Evolutionary conservation across 805 yeast species (phyloP), one percentile per base, ranked within the genome.

Genomic region (Suhomyces prunicola): DNA sequence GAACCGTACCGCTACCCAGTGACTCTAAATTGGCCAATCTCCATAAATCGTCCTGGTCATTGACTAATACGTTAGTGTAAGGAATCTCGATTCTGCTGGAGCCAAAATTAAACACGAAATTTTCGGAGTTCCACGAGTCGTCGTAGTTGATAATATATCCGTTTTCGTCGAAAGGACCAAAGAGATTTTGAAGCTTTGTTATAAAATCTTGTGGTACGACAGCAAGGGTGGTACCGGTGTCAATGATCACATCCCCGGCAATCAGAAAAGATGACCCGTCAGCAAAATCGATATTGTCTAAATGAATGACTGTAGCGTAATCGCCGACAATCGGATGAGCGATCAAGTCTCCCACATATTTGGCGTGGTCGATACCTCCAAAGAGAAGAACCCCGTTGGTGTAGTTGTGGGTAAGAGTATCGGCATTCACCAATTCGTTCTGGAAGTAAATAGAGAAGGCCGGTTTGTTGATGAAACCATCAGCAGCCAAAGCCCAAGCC

Each of bases 291-390:
- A 45, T 29, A 1, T 7, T 17, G n/a, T 29, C 24, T 5, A 45
- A 17, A 2, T 27, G 12, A 17, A 45, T 17, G 7, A 2, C 2
- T 12, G 8, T 19, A 1, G 26, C 7, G n/a, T n/a, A n/a, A 15
- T 2, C 8, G 29, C 8, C 9, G 15, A 19, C 6, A 3, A 76
- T 54, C 1, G 68, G 71, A 46, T 74, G 57, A 2, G 69, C 59
- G 24, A 56, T 57, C 55, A 78, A 61, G 3, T 60, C 64, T 24
- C 90, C 90, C 0, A 68, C 50, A 64, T 81, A 85, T 67, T 86
- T 86, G 39, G 81, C 76, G 54, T 78, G 81, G 61, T 87, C 93
- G 24, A 84, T 78, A 27, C 86, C 94, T 46, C 94, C 93, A 72
- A 87, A 87, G 46, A 87, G 65, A 17, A 87, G 71, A 2, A 36